Evolutionary conservation across 2,329 filamentous ascomycete genomes (phyloP).

Genomic region (Aureobasidium sp.): DNA sequence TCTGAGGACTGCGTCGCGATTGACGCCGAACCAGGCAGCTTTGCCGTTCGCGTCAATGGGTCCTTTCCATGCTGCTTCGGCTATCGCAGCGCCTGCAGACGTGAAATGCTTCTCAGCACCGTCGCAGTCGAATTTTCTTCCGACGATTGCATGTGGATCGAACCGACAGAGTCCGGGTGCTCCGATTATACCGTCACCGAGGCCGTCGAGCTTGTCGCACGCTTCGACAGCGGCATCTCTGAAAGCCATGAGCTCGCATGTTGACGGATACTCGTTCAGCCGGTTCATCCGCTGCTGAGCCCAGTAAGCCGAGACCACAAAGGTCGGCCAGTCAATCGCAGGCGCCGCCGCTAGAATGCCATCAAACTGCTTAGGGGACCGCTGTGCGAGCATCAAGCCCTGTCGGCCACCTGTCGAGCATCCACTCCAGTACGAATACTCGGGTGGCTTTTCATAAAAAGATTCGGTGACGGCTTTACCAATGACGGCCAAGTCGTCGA

Average conservation of each 20-base stretch:
- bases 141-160: constrained; percentile 27
- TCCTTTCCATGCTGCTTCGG: constrained; percentile 30
- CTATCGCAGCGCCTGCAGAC: constrained; percentile 27
- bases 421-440: constrained; percentile 34
- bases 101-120: constrained; percentile 24
- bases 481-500: constrained; percentile 32
- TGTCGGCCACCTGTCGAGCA: constrained; percentile 36
- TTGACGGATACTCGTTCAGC: constrained; percentile 18
- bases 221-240: constrained; percentile 29
- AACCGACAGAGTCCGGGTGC: constrained; percentile 27
- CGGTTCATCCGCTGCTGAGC: constrained; percentile 22
- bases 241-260: constrained; percentile 34
- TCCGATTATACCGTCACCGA: constrained; percentile 31
- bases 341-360: constrained; percentile 36
- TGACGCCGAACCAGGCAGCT: constrained; percentile 31
- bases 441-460: constrained; percentile 29
- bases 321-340: constrained; percentile 33
- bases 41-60: constrained; percentile 20
- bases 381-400: constrained; percentile 33
- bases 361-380: constrained; percentile 34
- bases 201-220: constrained; percentile 34
- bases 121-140: constrained; percentile 24
- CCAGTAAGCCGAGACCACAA: constrained; percentile 24
- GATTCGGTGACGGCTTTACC: constrained; percentile 26
- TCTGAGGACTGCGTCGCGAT: constrained; percentile 21